Percentiles rank a stretch among this genome's conserved stretches.
These are phyloP conservation scores for Penicillium expansum DNA, from an alignment of 2,329 filamentous ascomycete species.

Conservation along the genomic window DNA sequence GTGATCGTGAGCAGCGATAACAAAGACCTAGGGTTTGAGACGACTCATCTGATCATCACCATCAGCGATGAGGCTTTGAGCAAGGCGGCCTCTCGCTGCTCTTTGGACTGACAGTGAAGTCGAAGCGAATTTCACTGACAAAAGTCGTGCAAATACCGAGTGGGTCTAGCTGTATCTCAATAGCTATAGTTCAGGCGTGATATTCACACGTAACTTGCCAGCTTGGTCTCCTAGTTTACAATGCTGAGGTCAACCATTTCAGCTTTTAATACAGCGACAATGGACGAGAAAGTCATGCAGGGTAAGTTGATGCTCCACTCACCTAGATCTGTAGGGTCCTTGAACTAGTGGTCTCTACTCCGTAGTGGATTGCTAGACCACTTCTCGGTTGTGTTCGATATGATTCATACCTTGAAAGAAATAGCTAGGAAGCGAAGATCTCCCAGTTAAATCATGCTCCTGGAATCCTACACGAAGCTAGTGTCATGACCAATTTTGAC, in stretches of 20 bases:
- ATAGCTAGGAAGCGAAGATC: neutral
- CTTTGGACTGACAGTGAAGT: slow-evolving; percentile 45
- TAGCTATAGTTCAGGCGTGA: neutral
- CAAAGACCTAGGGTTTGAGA: neutral
- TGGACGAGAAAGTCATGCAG: neutral
- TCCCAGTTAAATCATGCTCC: neutral
- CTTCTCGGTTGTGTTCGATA: neutral
- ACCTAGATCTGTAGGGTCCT: neutral
- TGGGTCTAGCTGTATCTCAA: neutral
- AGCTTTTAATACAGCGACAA: neutral
- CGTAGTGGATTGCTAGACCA: neutral
- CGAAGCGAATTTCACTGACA: slow-evolving; percentile 24
- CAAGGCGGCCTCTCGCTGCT: slow-evolving; percentile 16
- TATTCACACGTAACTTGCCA: neutral
- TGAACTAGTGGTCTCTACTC: neutral
- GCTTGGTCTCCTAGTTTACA: neutral
- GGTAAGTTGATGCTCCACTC: neutral
- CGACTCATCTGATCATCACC: neutral
- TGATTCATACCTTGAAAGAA: neutral
- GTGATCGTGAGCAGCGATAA: neutral
- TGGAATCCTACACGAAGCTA: neutral
- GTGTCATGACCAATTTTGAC: neutral
- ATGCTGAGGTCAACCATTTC: neutral
- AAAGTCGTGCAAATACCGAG: neutral
- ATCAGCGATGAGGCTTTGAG: neutral